A percentile compares a stretch with the other conserved stretches of the same genome.
These are phyloP conservation scores for Leccinum arenicola DNA, from an alignment of 768 basidiomycete genomes.

Conservation along the genomic window DNA sequence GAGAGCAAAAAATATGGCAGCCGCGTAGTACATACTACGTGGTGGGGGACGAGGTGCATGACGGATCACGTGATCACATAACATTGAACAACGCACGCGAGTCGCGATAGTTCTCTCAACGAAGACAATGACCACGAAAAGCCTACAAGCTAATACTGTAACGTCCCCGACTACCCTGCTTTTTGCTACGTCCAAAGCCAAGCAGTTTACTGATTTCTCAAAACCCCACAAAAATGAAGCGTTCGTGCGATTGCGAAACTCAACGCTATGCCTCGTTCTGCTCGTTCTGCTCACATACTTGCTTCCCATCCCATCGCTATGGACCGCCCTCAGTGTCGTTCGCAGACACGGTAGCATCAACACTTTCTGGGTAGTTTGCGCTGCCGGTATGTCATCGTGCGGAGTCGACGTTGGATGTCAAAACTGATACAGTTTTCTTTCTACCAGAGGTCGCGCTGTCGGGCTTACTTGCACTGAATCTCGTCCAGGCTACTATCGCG, in stretches of 20 bases:
- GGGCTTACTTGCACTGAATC: slow-evolving; percentile 32
- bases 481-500: slow-evolving; percentile 35
- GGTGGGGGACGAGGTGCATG: too few relatives aligned
- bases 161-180: slow-evolving; percentile 25
- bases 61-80: not conserved
- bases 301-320: slow-evolving; percentile 37
- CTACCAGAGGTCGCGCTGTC: slow-evolving; percentile 30
- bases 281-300: slow-evolving; percentile 36
- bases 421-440: not conserved
- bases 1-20: too few relatives aligned
- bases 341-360: slow-evolving; percentile 11
- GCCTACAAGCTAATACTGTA: not conserved
- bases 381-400: slow-evolving; percentile 26
- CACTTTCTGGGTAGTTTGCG: slow-evolving; percentile 25
- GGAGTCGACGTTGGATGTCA: not conserved
- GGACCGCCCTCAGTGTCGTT: slow-evolving; percentile 34
- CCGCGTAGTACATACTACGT: too few relatives aligned
- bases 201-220: slow-evolving; percentile 20
- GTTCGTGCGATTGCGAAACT: slow-evolving; percentile 38
- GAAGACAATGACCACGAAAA: slow-evolving; percentile 15
- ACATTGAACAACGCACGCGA: not conserved
- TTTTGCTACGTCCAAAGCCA: slow-evolving; percentile 23
- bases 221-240: slow-evolving; percentile 40
- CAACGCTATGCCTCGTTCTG: slow-evolving; percentile 31
- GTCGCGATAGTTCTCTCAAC: not conserved